Evolutionary conservation across 2,329 filamentous ascomycete genomes (phyloP).

Genomic region (Trichoderma afroharzianum): DNA sequence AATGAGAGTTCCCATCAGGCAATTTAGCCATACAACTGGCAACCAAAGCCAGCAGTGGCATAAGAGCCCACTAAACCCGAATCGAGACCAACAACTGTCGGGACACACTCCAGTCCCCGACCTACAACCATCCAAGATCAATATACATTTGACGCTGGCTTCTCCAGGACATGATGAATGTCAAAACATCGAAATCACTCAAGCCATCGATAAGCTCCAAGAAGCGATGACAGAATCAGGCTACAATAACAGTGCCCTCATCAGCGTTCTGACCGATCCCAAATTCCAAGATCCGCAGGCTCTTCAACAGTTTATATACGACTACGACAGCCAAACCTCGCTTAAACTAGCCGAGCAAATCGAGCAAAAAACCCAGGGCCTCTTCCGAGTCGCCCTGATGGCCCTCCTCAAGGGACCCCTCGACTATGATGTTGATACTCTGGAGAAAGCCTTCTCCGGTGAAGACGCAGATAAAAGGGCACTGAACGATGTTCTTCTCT

Average conservation of each 20-base stretch:
- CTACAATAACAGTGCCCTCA: constrained; percentile 31
- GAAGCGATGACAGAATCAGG: constrained; percentile 37
- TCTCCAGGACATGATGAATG: constrained; percentile 29
- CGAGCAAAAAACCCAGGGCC: constrained; percentile 21
- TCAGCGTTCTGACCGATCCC: constrained; percentile 27
- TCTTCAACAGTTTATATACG: constrained; percentile 30
- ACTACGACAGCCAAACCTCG: constrained; percentile 22
- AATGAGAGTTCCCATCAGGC: neutral
- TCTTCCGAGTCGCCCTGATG: constrained; percentile 20
- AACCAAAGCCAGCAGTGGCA: neutral
- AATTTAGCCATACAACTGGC: neutral
- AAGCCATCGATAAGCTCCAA: constrained; percentile 29
- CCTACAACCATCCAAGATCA: constrained; percentile 3
- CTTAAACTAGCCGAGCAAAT: constrained; percentile 22
- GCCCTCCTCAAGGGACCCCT: constrained; percentile 32
- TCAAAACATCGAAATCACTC: constrained; percentile 31
- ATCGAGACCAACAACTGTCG: no score
- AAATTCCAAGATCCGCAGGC: constrained; percentile 34
- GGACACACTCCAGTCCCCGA: neutral
- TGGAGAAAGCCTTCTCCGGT: constrained; percentile 31
- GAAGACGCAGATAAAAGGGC: constrained; percentile 31
- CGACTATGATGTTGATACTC: constrained; percentile 29
- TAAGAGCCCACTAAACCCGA: no score
- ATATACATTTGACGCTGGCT: constrained; percentile 25
- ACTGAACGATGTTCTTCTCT: constrained; percentile 30